These are phyloP conservation scores for Yamadazyma atlantica DNA, from an alignment of 1,139 yeast species.

Conservation along the genomic window DNA sequence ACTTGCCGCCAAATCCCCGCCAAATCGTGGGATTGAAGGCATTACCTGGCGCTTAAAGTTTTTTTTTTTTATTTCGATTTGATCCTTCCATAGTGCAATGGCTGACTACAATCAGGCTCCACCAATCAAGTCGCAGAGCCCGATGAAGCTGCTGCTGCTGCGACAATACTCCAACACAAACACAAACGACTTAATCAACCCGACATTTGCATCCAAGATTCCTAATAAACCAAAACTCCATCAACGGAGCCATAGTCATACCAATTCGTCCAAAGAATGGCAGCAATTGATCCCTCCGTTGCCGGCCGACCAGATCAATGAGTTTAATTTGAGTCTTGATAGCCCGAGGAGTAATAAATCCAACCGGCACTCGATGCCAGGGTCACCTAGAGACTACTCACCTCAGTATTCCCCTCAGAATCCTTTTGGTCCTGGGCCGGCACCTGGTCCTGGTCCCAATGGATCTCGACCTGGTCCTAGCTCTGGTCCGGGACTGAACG, in stretches of 20 bases:
- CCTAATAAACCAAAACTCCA: conserved; percentile 6
- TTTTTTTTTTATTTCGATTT: too few relatives aligned
- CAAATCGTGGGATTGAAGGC: too few relatives aligned
- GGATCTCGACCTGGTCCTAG: too few relatives aligned
- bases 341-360: conserved; percentile 9
- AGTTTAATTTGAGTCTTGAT: conserved; percentile 11
- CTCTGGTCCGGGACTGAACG: too few relatives aligned
- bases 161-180: background rate
- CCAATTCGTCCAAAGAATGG: conserved; percentile 14
- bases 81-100: too few relatives aligned
- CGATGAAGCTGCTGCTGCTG: background rate
- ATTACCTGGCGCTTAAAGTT: too few relatives aligned
- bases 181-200: background rate
- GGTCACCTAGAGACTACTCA: too few relatives aligned
- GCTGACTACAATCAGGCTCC: background rate
- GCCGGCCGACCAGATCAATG: conserved; percentile 14
- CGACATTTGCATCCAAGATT: background rate
- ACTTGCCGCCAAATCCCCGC: too few relatives aligned
- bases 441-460: too few relatives aligned
- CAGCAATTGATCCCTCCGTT: conserved; percentile 22
- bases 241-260: conserved; percentile 16
- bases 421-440: too few relatives aligned
- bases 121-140: background rate
- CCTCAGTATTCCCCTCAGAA: conserved; percentile 4
- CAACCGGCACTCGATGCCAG: conserved; percentile 16